phyloP scores from a whole-genome alignment of 2,329 filamentous ascomycete genomes.

The Aspergillus costaricaensis region DNA sequence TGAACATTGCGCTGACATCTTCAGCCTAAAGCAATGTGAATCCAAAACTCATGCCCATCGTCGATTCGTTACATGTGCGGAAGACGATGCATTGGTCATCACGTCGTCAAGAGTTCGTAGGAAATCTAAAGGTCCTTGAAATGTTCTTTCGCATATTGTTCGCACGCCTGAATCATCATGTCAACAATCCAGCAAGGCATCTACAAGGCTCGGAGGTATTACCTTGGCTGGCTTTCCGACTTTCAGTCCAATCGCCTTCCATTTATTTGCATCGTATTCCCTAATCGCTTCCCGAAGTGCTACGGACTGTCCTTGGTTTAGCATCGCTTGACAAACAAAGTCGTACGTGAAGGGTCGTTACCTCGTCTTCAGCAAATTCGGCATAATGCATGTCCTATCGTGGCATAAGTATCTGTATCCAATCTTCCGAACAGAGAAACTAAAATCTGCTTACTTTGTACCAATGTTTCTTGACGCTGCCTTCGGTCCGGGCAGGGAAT shows the following conservation, averaged over 20 bases:
- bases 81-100: conserved; percentile 32
- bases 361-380: conserved; percentile 96
- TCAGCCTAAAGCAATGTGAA: conserved; percentile 25
- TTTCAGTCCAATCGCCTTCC: conserved; percentile 96
- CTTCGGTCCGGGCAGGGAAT: conserved; percentile 90
- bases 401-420: conserved; percentile 17
- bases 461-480: conserved; percentile 99
- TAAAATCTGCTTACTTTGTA: conserved; percentile 70
- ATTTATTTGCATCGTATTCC: conserved; percentile 98
- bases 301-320: conserved; percentile 34
- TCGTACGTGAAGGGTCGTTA: conserved; percentile 44
- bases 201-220: conserved; percentile 17
- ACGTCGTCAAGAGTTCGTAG: conserved; percentile 36
- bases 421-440: conserved; percentile 2
- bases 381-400: conserved; percentile 97
- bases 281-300: conserved; percentile 87
- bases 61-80: conserved; percentile 14
- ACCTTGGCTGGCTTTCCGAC: conserved; percentile 98
- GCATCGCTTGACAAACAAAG: neutral
- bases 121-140: conserved; percentile 56
- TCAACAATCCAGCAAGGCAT: conserved; percentile 21
- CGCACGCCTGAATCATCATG: conserved; percentile 62
- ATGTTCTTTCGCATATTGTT: conserved; percentile 96
- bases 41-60: conserved; percentile 8
- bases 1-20: conserved; percentile 1